Conservation (phyloP, 495 filamentous ascomycete species). For the Neurospora pannonica region DNA sequence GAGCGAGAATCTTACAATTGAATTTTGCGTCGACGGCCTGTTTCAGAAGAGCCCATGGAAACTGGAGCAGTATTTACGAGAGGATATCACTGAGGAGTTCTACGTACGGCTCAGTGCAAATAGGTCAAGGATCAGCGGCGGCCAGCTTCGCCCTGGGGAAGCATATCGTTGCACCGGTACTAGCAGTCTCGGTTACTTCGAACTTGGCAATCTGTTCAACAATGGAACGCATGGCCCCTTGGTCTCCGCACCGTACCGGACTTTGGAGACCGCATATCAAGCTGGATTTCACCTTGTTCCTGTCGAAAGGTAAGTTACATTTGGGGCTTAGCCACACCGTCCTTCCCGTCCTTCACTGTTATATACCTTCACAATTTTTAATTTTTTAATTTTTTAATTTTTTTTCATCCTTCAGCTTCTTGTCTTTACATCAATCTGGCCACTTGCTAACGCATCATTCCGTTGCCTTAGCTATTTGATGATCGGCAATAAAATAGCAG, state of each 20-base stretch:
- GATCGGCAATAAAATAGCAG: not conserved
- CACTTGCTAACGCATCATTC: not conserved
- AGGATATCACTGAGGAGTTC: not conserved
- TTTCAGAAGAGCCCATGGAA: not conserved
- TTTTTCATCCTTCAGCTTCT: not conserved
- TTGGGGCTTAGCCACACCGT: not conserved
- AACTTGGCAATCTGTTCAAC: constrained; percentile 1
- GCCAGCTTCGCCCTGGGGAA: not conserved
- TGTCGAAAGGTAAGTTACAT: not conserved
- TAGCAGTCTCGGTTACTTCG: constrained; percentile 3
- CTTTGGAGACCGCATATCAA: not conserved
- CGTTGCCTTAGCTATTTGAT: not conserved
- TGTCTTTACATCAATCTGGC: not conserved
- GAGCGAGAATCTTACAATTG: not conserved
- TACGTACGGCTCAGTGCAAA: not conserved
- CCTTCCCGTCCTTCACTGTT: not conserved
- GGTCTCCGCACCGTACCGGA: not conserved
- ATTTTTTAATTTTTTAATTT: too few relatives aligned
- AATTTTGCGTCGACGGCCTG: not conserved
- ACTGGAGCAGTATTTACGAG: not conserved
- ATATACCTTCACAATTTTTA: too few relatives aligned
- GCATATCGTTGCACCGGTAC: not conserved
- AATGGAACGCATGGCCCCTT: not conserved
- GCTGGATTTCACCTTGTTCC: not conserved
- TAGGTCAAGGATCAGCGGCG: not conserved